These are phyloP conservation scores for Geotrichum australiense DNA, from an alignment of 1,139 yeast species.

Conservation along the genomic window DNA sequence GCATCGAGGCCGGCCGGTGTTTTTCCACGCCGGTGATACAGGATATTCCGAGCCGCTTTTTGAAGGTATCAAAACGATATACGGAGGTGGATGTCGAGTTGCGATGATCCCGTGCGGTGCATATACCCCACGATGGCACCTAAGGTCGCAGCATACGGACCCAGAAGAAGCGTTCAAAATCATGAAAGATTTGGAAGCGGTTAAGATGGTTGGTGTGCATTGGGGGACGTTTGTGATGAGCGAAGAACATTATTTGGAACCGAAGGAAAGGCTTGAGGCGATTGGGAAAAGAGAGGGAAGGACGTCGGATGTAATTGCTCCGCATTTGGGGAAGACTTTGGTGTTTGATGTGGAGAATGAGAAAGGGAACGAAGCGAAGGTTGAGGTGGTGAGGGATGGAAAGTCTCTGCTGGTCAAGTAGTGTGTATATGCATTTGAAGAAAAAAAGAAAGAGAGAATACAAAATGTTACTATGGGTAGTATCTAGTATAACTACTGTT, in stretches of 20 bases:
- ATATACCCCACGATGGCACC: slow-evolving; percentile 93
- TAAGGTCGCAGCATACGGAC: slow-evolving; percentile 77
- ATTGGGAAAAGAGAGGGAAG: slow-evolving; percentile 26
- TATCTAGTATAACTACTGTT: no score
- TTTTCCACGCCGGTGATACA: slow-evolving; percentile 93
- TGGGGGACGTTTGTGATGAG: slow-evolving; percentile 94
- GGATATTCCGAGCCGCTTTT: slow-evolving; percentile 76
- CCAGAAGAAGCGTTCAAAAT: slow-evolving; percentile 72
- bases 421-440: no score
- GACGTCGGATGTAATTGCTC: slow-evolving; percentile 41
- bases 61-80: slow-evolving; percentile 51
- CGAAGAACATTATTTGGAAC: slow-evolving; percentile 82
- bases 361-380: no score
- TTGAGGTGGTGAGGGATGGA: no score
- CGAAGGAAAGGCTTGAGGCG: slow-evolving; percentile 45
- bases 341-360: slow-evolving; percentile 33
- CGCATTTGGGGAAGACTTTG: slow-evolving; percentile 48
- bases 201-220: slow-evolving; percentile 76
- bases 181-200: slow-evolving; percentile 54
- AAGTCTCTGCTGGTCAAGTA: no score
- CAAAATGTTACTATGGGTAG: no score
- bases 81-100: slow-evolving; percentile 56
- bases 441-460: no score
- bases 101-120: slow-evolving; percentile 91
- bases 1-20: slow-evolving; percentile 57